Evolutionary conservation across 73 alveolate species (phyloP).

Genomic region (Paramecium sexaurelia): DNA sequence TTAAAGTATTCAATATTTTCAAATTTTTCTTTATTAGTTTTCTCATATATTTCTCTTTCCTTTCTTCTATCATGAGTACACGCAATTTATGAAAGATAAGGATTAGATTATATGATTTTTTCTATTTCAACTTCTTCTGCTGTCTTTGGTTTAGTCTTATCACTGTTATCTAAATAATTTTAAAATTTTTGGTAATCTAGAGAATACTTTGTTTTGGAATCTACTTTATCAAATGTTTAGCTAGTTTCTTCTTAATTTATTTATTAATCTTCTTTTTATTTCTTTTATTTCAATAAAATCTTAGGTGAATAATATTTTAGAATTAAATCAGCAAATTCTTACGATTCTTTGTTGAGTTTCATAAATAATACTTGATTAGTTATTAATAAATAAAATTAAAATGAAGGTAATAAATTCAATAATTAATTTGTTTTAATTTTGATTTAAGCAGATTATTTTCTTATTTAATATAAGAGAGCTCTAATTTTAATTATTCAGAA

Average conservation of each 20-base stretch:
- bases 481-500: constrained; percentile 43
- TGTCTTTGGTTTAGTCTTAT: constrained; percentile 7
- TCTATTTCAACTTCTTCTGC: constrained; percentile 57
- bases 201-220: constrained; percentile 46
- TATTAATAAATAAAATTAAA: neutral
- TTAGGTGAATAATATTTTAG: constrained; percentile 64
- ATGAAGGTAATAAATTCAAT: neutral
- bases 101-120: constrained; percentile 59
- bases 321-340: constrained; percentile 51
- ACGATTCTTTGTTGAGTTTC: neutral
- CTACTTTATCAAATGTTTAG: neutral
- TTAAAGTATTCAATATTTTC: constrained; percentile 70
- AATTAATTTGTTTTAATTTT: constrained; percentile 8
- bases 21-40: constrained; percentile 72
- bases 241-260: neutral
- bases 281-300: neutral
- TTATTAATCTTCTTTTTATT: constrained; percentile 19
- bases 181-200: constrained; percentile 58
- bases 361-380: neutral
- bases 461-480: constrained; percentile 20
- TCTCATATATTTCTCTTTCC: constrained; percentile 74
- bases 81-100: constrained; percentile 64
- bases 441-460: constrained; percentile 16
- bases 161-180: constrained; percentile 25
- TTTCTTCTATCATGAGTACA: constrained; percentile 73